Base-by-base conservation (phyloP, 305 asterid species). In the Plantago lanceolata region DNA sequence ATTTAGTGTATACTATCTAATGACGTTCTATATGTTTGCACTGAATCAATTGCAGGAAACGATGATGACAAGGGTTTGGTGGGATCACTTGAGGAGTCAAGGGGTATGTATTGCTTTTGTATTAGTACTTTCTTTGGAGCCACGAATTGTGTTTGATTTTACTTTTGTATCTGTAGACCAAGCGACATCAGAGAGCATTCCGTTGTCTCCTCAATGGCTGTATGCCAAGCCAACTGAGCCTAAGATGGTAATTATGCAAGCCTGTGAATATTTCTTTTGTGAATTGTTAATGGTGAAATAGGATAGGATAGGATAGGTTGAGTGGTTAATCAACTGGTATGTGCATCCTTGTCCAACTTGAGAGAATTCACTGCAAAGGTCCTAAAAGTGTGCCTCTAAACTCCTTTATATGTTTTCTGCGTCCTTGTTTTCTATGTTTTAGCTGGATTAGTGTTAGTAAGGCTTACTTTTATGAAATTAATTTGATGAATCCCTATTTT, bases 121-220 rank as follows among this genome's bases (percentile, higher is more conserved):
- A 35, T 45, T 17, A 45, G n/a, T 59, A 12, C 12, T 13, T 48
- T 13, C 55, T 15, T 44, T 70, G 45, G 37, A n/a, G 62, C 19
- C 45, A 52, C 54, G 45, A 35, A 24, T 57, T 63, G 7, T 8
- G 29, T 44, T 62, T 75, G 44, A 52, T 68, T 18, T 63, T 20
- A 43, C 58, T 57, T 1, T 57, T 7, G 44, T 70, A 85, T 56
- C 65, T 70, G 75, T 83, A 90, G 97, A 90, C 82, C 95, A 79
- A 74, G 80, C 77, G 33, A 55, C 71, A 13, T 73, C 82, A 18
- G 95, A 90, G 70, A 90, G 72, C 84, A 90, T 93, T 60, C 99
- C 99, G 5, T 68, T 93, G 77, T 93, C 99, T 75, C 99, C 96
- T 0, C 99, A 93, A 71, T 93, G 99, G 99, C 82, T 89, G 58